phyloP scores from a whole-genome alignment of 208 protist genomes.

The Crithidia brevicula region DNA sequence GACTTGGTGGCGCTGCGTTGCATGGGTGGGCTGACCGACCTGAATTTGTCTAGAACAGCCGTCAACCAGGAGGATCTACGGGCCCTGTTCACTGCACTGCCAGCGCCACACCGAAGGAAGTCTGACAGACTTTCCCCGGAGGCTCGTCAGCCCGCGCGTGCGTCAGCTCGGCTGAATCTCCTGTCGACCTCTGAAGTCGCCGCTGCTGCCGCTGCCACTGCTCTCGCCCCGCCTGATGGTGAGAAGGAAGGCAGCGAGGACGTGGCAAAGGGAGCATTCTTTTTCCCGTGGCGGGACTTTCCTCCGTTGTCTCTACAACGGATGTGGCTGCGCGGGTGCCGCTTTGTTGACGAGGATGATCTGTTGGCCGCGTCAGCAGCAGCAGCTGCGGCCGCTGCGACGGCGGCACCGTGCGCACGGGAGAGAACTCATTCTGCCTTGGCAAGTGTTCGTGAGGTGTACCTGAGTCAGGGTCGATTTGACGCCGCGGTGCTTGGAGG shows the following conservation, averaged over 20 bases:
- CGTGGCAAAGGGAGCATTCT: neutral
- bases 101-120: neutral
- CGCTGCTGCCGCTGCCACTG: neutral
- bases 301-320: slow-evolving; percentile 24
- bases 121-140: too few relatives aligned
- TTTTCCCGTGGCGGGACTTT: neutral
- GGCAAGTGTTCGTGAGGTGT: slow-evolving; percentile 23
- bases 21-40: slow-evolving; percentile 38
- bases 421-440: neutral
- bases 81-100: neutral
- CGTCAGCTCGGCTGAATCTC: slow-evolving; percentile 1
- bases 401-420: neutral
- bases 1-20: slow-evolving; percentile 25
- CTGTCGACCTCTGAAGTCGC: neutral
- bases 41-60: slow-evolving; percentile 48
- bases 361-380: slow-evolving; percentile 5
- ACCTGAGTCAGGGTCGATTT: slow-evolving; percentile 27
- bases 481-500: slow-evolving; percentile 17
- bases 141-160: neutral
- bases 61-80: slow-evolving; percentile 18
- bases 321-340: slow-evolving; percentile 48
- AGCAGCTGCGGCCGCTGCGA: neutral
- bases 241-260: neutral
- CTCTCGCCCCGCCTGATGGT: neutral
- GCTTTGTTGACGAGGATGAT: slow-evolving; percentile 14